Conservation (phyloP, 768 basidiomycete genomes). For the Naematelia aurantialba region DNA sequence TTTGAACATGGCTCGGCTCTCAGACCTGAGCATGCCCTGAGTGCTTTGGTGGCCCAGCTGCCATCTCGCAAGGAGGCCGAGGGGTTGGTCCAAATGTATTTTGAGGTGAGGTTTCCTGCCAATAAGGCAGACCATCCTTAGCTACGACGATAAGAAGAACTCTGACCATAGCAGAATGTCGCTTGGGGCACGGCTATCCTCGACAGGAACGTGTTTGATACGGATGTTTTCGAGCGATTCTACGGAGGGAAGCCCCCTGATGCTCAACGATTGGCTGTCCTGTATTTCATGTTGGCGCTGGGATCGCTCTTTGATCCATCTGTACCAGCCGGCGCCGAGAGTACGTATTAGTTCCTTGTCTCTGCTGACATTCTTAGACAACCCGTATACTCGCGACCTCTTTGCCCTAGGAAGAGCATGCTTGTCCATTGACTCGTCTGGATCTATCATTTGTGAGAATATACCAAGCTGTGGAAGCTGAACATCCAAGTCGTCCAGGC, state of each 20-base stretch:
- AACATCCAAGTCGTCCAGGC: slow-evolving; percentile 17
- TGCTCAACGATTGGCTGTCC: slow-evolving; percentile 13
- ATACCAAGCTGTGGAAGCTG: not conserved
- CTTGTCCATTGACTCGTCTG: slow-evolving; percentile 9
- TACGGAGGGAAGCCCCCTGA: slow-evolving; percentile 7
- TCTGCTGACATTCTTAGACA: slow-evolving; percentile 3
- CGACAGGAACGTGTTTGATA: slow-evolving; percentile 5
- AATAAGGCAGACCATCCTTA: not conserved
- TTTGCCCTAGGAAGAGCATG: slow-evolving; percentile 20
- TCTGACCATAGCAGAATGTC: slow-evolving; percentile 11
- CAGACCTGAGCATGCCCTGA: slow-evolving; percentile 1
- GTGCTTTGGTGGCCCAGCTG: slow-evolving; percentile 8
- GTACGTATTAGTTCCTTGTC: slow-evolving; percentile 3
- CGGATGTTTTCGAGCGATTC: slow-evolving; percentile 13
- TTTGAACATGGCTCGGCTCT: slow-evolving; percentile 15
- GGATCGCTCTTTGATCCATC: slow-evolving; percentile 16
- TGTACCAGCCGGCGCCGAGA: slow-evolving; percentile 5
- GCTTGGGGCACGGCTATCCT: slow-evolving; percentile 17
- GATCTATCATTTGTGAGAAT: slow-evolving; percentile 13
- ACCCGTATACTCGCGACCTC: slow-evolving; percentile 13
- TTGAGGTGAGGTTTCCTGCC: slow-evolving; percentile 2
- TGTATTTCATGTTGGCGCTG: slow-evolving; percentile 12
- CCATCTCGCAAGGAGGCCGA: slow-evolving; percentile 10
- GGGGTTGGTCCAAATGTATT: slow-evolving; percentile 6
- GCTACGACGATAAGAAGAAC: too few species aligned